phyloP scores from a whole-genome alignment of 169 alveolate species.

The Theileria orientalis region DNA sequence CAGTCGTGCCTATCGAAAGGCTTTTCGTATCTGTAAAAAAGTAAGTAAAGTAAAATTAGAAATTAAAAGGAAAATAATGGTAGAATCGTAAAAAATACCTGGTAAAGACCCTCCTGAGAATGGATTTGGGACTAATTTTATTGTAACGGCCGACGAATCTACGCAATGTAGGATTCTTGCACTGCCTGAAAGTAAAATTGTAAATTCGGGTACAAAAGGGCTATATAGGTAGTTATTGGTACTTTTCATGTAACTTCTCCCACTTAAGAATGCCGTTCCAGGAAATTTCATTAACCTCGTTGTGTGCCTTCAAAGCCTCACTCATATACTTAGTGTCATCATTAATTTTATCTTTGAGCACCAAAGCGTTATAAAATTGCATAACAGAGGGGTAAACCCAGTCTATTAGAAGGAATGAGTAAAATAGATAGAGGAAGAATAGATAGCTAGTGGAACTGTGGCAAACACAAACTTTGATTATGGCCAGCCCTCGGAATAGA shows the following conservation, averaged over 20 bases:
- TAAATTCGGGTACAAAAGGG: not conserved
- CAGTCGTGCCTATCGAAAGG: constrained; percentile 87
- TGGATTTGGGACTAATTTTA: constrained; percentile 70
- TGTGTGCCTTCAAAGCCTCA: constrained; percentile 79
- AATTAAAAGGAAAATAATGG: not conserved
- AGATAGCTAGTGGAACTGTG: not conserved
- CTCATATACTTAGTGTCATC: constrained; percentile 68
- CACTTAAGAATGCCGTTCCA: constrained; percentile 78
- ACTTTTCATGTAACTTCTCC: constrained; percentile 73
- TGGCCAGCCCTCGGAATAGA: constrained; percentile 52
- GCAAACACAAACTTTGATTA: constrained; percentile 31
- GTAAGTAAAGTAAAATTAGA: not conserved
- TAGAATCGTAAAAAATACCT: constrained; percentile 1
- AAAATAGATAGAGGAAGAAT: not conserved
- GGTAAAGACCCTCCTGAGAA: constrained; percentile 36
- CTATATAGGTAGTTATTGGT: not conserved
- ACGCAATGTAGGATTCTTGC: constrained; percentile 69
- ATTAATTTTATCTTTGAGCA: constrained; percentile 66
- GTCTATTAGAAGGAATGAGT: constrained; percentile 23
- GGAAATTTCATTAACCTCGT: constrained; percentile 79
- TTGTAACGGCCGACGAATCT: constrained; percentile 79
- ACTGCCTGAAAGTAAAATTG: constrained; percentile 39
- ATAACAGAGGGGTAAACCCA: constrained; percentile 86
- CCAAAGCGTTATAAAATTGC: constrained; percentile 82
- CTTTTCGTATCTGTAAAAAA: constrained; percentile 64